Evolutionary conservation across 176 grass and related monocot species (phyloP).

Genomic region (Olyra latifolia): DNA sequence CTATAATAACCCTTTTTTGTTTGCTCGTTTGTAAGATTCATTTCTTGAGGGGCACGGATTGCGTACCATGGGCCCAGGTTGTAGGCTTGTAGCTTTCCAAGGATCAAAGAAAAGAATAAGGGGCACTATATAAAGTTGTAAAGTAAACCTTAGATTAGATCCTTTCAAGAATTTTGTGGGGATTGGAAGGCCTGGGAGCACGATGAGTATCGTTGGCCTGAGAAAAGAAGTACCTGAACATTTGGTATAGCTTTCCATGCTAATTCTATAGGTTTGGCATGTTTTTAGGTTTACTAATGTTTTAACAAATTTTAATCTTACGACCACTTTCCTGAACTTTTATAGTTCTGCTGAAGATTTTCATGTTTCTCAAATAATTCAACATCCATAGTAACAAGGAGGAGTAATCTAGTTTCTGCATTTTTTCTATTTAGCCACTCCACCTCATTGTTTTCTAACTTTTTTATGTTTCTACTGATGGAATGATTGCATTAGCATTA

Average conservation of each 20-base stretch:
- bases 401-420: background rate
- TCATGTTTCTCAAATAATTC: slow-evolving; percentile 7
- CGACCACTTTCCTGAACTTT: background rate
- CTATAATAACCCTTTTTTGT: background rate
- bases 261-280: background rate
- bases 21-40: slow-evolving; percentile 24
- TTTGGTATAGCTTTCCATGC: background rate
- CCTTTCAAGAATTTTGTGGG: background rate
- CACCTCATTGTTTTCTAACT: background rate
- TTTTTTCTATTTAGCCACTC: background rate
- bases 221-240: background rate
- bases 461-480: background rate
- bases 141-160: slow-evolving; percentile 20
- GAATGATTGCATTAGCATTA: background rate
- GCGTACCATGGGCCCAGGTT: background rate
- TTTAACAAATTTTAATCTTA: too few species aligned
- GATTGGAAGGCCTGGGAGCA: background rate
- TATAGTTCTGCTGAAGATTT: background rate
- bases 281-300: background rate
- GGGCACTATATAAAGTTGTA: background rate
- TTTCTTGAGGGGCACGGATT: slow-evolving; percentile 31
- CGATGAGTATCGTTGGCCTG: background rate
- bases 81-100: slow-evolving; percentile 11
- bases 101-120: slow-evolving; percentile 25
- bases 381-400: background rate